A percentile compares a stretch with the other conserved stretches of the same genome.
Evolutionary conservation across 2,329 filamentous ascomycete genomes (phyloP).

Genomic region (Aspergillus versicolor): DNA sequence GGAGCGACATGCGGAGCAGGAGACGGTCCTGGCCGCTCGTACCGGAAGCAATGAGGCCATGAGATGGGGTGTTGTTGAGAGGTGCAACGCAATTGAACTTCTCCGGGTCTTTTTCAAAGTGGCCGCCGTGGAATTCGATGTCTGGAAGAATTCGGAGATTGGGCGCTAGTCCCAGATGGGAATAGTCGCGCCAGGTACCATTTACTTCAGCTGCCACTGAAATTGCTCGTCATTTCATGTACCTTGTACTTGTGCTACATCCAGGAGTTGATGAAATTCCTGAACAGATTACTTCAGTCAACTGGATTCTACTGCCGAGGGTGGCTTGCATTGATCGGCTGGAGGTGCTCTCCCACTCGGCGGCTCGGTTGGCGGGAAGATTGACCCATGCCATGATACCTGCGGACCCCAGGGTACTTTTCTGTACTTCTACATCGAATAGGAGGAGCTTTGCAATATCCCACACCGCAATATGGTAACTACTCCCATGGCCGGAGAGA

Average conservation of each 20-base stretch:
- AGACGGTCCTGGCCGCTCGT: slow-evolving; percentile 38
- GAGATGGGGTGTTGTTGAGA: slow-evolving; percentile 19
- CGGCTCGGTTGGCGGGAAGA: not conserved
- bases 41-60: slow-evolving; percentile 53
- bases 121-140: slow-evolving; percentile 18
- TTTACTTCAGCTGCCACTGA: slow-evolving; percentile 2
- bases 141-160: slow-evolving; percentile 26
- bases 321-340: not conserved
- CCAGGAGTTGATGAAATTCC: not conserved
- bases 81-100: slow-evolving; percentile 12
- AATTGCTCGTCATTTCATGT: not conserved
- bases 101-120: slow-evolving; percentile 17
- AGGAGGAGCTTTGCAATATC: not conserved
- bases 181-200: slow-evolving; percentile 8
- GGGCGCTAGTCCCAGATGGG: slow-evolving; percentile 23
- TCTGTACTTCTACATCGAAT: not conserved
- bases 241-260: slow-evolving; percentile 4
- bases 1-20: slow-evolving; percentile 32
- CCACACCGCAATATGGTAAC: slow-evolving; percentile 13
- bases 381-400: not conserved
- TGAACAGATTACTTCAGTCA: not conserved
- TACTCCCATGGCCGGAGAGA: not conserved
- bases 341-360: not conserved
- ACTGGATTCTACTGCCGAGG: not conserved
- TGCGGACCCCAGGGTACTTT: not conserved